Conservation (phyloP, 345 rosid genomes). For the Orychophragmus violaceus region DNA sequence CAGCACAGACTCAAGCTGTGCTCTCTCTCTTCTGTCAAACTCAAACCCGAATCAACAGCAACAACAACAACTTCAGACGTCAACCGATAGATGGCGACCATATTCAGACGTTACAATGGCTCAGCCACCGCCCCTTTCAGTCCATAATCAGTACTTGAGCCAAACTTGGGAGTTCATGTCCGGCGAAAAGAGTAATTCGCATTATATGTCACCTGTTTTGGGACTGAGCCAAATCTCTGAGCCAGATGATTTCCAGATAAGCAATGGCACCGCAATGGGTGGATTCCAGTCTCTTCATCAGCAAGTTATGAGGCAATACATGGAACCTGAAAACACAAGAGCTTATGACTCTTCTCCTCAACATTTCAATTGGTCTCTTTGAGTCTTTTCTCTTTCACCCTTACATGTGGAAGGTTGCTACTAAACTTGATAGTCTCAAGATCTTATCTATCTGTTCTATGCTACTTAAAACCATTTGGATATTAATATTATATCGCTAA, state of each 20-base stretch:
- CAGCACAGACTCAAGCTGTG: slow-evolving; percentile 71
- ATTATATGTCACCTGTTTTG: not conserved
- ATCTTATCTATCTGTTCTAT: not conserved
- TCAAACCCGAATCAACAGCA: slow-evolving; percentile 50
- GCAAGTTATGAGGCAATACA: slow-evolving; percentile 49
- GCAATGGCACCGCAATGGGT: slow-evolving; percentile 25
- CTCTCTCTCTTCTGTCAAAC: slow-evolving; percentile 96
- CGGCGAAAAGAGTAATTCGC: not conserved
- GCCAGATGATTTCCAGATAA: slow-evolving; percentile 32
- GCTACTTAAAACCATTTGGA: not conserved
- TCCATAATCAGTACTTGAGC: slow-evolving; percentile 39
- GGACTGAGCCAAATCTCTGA: slow-evolving; percentile 37
- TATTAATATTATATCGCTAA: not conserved
- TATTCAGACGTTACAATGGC: slow-evolving; percentile 40
- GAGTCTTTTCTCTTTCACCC: slow-evolving; percentile 13
- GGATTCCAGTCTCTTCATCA: slow-evolving; percentile 45
- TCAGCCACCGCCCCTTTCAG: slow-evolving; percentile 42
- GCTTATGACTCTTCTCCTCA: slow-evolving; percentile 41
- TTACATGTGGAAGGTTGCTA: slow-evolving; percentile 8
- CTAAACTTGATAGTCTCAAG: slow-evolving; percentile 7
- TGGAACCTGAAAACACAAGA: slow-evolving; percentile 53
- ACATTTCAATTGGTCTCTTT: slow-evolving; percentile 66
- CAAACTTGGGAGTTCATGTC: slow-evolving; percentile 35
- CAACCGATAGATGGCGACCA: slow-evolving; percentile 23
- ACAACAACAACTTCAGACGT: slow-evolving; percentile 29